Base-by-base conservation (phyloP, 2,329 filamentous ascomycete genomes). In the Aureobasidium vineae region DNA sequence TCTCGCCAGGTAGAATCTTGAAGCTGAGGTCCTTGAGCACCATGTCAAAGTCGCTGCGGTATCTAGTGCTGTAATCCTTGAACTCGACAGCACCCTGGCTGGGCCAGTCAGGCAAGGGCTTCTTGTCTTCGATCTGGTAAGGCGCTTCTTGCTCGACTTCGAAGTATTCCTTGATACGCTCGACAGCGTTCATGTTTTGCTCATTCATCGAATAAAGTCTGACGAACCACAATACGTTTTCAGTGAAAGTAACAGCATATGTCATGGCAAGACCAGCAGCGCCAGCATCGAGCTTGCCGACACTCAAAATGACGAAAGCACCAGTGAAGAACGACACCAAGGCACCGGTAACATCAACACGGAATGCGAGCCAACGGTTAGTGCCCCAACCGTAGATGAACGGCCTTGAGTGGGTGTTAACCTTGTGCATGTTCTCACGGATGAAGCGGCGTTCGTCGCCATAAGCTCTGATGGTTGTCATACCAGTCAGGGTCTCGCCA, bases 171-270 rank as follows among this genome's bases (percentile, higher is more conserved):
- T 97, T 96, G 75, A 99, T 89, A 74, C 95, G 91, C 79, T 99
- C 95, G 57, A 98, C 93, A 2, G 94, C 94, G 79, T 99, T 99
- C 95, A 99, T 98, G 79, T 97, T 98, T 78, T 99, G 95, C 79
- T 99, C 95, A 73, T 98, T 97, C 75, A 91, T 87, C 0, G 93
- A 90, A 76, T 99, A 99, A 16, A 97, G 84, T 54, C 95, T 89
- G 36, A 99, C 93, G 65, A 98, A 88, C 95, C 95, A 99, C 21
- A 99, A 81, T 7, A 99, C 90, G 71, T 97, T 98, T 77, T 99
- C 95, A 0, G 93, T 96, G 74, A 99, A 99, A 1, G 91, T 94
- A 71, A 99, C 91, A 19, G 95, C 95, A 74, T 99, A 99, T 60
- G 92, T 97, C 73, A 99, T 82, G 5, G 95, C 96, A 69, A 99